Evolutionary conservation across 2,329 filamentous ascomycete genomes (phyloP).

Genomic region (Penicillium expansum): DNA sequence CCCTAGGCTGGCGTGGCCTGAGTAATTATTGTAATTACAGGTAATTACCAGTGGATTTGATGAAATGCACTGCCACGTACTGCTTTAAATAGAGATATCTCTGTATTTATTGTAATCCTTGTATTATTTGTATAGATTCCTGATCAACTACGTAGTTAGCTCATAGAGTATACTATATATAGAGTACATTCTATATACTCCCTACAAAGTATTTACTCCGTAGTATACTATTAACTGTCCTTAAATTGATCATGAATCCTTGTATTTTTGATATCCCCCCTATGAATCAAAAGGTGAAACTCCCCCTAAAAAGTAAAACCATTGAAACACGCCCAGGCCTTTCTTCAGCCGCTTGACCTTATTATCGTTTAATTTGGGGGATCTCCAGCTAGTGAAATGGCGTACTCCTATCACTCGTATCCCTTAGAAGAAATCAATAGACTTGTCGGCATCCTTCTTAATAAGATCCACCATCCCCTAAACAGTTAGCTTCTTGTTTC

Average conservation of each 20-base stretch:
- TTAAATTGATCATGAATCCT: no score
- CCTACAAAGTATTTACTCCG: no score
- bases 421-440: conserved; percentile 74
- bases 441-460: conserved; percentile 88
- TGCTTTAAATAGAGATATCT: background rate
- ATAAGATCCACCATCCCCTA: conserved; percentile 95
- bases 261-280: background rate
- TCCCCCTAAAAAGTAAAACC: background rate
- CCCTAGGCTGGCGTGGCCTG: conserved; percentile 18
- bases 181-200: no score
- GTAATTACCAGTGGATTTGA: background rate
- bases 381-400: background rate
- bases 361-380: background rate
- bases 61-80: background rate
- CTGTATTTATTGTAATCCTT: background rate
- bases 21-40: background rate
- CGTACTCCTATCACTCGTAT: background rate
- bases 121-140: background rate
- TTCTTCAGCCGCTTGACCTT: conserved; percentile 1
- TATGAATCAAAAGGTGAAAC: background rate
- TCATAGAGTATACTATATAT: no score
- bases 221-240: no score
- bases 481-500: conserved; percentile 18
- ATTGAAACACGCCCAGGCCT: background rate
- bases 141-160: no score